Evolutionary conservation across 2,329 filamentous ascomycete genomes (phyloP).

Genomic region (Trichoderma afroharzianum): DNA sequence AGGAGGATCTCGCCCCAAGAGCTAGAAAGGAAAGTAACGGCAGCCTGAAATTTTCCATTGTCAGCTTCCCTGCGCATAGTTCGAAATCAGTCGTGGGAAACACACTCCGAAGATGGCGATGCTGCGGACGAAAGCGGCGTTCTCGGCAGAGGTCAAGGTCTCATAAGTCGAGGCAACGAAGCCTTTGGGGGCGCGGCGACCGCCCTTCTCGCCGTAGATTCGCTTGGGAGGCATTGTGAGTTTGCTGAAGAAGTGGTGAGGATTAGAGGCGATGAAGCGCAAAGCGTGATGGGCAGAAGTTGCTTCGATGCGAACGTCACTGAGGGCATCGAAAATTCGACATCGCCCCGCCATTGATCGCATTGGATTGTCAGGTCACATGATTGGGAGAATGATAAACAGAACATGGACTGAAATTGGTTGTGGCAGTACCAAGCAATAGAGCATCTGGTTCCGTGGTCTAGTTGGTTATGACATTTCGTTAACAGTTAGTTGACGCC

Average conservation of each 20-base stretch:
- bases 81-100: constrained; percentile 20
- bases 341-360: constrained; percentile 21
- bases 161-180: constrained; percentile 58
- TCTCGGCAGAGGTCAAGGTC: constrained; percentile 62
- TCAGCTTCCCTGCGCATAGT: not conserved
- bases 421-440: not conserved
- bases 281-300: not conserved
- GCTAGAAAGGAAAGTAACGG: constrained; percentile 64
- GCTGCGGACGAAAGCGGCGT: constrained; percentile 65
- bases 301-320: constrained; percentile 15
- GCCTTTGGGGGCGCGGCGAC: constrained; percentile 44
- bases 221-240: constrained; percentile 61
- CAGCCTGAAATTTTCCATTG: constrained; percentile 43
- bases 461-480: constrained; percentile 22
- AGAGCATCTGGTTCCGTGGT: constrained; percentile 18
- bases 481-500: constrained; percentile 19
- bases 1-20: constrained; percentile 65
- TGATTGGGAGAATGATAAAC: constrained; percentile 14
- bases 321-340: constrained; percentile 24
- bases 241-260: not conserved
- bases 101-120: constrained; percentile 66
- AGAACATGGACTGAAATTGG: not conserved
- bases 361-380: constrained; percentile 24
- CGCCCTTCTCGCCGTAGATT: constrained; percentile 48
- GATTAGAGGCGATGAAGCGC: not conserved